A percentile compares a stretch with the other conserved stretches of the same genome.
phyloP scores from a whole-genome alignment of 2,329 filamentous ascomycete species.

The Verticillium tricorpus region DNA sequence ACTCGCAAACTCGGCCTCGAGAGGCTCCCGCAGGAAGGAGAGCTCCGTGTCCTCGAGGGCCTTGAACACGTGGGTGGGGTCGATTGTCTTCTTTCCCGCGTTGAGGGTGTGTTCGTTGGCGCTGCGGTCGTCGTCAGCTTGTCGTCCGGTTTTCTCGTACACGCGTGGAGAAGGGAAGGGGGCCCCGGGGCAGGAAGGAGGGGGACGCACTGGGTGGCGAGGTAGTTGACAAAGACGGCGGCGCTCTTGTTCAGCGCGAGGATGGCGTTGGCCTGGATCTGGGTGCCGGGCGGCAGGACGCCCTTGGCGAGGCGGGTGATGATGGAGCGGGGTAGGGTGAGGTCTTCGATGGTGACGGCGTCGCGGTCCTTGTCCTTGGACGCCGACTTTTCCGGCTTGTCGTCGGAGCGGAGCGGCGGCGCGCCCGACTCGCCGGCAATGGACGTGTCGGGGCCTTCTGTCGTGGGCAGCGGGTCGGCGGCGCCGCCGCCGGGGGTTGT shows the following conservation, averaged over 20 bases:
- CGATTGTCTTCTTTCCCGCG: conserved; percentile 73
- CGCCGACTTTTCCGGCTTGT: conserved; percentile 24
- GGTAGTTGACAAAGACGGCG: conserved; percentile 78
- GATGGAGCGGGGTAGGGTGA: conserved; percentile 75
- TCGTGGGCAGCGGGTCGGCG: conserved; percentile 6
- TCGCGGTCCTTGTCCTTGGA: conserved; percentile 33
- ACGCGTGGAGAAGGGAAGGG: background rate
- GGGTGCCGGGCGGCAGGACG: conserved; percentile 73
- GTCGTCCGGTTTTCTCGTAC: background rate
- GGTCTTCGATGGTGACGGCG: conserved; percentile 58
- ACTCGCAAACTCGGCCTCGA: conserved; percentile 77
- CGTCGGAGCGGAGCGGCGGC: conserved; percentile 5
- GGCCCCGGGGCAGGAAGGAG: no score
- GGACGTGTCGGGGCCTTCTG: conserved; percentile 4
- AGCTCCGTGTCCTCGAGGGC: conserved; percentile 76
- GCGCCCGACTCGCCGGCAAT: background rate
- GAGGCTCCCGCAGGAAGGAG: conserved; percentile 60
- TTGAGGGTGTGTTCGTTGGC: conserved; percentile 66
- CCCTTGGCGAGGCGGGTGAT: conserved; percentile 76
- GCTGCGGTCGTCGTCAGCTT: conserved; percentile 34
- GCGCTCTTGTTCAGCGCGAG: conserved; percentile 76
- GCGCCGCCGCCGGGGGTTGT: conserved; percentile 14
- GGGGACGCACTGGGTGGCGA: conserved; percentile 64
- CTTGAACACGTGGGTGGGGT: conserved; percentile 69
- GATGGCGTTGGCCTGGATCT: conserved; percentile 78